Base-by-base conservation (phyloP, 257 asterid genomes). In the Solanum pimpinellifolium region DNA sequence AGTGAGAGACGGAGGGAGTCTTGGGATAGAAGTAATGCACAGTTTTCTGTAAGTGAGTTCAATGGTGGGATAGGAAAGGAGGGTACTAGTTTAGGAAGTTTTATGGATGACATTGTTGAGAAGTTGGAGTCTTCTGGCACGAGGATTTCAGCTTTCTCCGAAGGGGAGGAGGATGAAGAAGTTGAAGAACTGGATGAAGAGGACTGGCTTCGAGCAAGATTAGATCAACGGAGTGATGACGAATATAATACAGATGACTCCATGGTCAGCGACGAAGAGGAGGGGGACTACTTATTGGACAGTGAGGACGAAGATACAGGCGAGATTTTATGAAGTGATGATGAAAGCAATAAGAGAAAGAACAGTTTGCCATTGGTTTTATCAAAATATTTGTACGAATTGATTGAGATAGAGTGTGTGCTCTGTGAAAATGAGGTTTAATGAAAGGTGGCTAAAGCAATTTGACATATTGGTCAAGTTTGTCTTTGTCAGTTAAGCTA, bases 131-230 rank as follows among this genome's bases (percentile, higher is more conserved):
- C 89, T 33, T 86, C 86, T 87, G 90, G 93, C 37, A 69, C 86
- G 60, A 89, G 91, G 83, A 89, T 88, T 88, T 95, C 98, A 2
- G 91, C 92, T 2, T 95, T 96, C 92, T 93, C 95, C 9, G 99
- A 95, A 90, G 96, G 96, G 65, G 98, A 95, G 83, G 95, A 92
- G 66, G 93, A 90, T 23, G 90, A 90, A 27, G 90, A 88, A 46
- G 92, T 88, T 29, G 94, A 90, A 33, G 83, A 86, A 46, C 69
- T 88, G 35, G 90, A 84, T 31, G 91, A 90, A 6, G 92, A 73
- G 27, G 93, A 85, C 84, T 72, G 90, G 92, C 44, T 78, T 60
- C 75, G 86, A 35, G 46, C 82, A 29, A 88, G 90, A 81, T 35
- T 74, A 84, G 75, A 86, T 35, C 75, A 4, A 56, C 66, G 39